A percentile compares a stretch with the other conserved stretches of the same genome.
These are phyloP conservation scores for Starmerella bombi DNA, from an alignment of 805 yeast genomes.

Conservation along the genomic window DNA sequence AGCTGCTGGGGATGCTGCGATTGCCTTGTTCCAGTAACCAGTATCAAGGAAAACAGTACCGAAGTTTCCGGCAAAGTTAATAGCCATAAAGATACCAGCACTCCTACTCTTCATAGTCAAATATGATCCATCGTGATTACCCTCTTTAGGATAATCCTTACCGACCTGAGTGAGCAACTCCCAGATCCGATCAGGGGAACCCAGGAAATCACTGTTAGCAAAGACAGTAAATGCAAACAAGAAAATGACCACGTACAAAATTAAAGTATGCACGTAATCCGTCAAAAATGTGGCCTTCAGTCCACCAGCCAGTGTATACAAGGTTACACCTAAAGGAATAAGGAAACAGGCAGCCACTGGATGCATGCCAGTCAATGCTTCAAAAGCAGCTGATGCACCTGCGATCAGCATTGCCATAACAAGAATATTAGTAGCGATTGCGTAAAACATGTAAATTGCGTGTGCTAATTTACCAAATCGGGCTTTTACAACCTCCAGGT, in stretches of 20 bases:
- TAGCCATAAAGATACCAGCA: constrained; percentile 82
- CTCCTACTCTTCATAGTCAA: constrained; percentile 74
- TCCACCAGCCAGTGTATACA: constrained; percentile 71
- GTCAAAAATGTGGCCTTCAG: constrained; percentile 70
- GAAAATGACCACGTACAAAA: constrained; percentile 61
- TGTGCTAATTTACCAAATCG: constrained; percentile 75
- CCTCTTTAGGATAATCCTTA: constrained; percentile 48
- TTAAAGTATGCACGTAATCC: constrained; percentile 70
- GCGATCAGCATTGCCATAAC: constrained; percentile 88
- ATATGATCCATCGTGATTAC: constrained; percentile 77
- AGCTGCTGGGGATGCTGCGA: constrained; percentile 71
- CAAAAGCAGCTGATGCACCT: constrained; percentile 78
- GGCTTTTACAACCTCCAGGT: constrained; percentile 66
- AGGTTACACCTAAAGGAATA: constrained; percentile 65
- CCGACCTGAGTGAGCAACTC: constrained; percentile 51
- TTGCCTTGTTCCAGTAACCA: constrained; percentile 82
- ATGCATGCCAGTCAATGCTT: constrained; percentile 69
- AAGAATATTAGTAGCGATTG: constrained; percentile 71
- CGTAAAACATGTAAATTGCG: constrained; percentile 48
- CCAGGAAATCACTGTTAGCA: constrained; percentile 55
- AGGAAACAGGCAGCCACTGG: constrained; percentile 71
- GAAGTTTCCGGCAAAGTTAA: constrained; percentile 77
- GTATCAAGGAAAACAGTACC: constrained; percentile 80
- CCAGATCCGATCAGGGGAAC: constrained; percentile 74
- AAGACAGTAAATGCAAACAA: constrained; percentile 70